These are phyloP conservation scores for Bryoerythrophyllum caledonicum DNA, from an alignment of 225 moss, liverwort and hornwort genomes.

Conservation along the genomic window DNA sequence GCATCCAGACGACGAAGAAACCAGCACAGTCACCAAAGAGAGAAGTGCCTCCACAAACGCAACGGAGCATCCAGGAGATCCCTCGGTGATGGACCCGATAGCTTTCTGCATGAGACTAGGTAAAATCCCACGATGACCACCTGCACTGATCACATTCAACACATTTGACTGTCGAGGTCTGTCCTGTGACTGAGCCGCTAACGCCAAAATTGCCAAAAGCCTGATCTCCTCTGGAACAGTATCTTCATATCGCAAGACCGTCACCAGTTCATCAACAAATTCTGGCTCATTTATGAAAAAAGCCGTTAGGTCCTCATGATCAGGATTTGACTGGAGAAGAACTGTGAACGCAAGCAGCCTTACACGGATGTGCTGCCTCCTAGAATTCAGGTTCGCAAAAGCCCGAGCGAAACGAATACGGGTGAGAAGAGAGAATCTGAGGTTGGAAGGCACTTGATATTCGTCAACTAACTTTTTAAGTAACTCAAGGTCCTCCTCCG, in stretches of 20 bases:
- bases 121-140: conserved; percentile 94
- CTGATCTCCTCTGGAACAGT: conserved; percentile 89
- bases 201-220: conserved; percentile 81
- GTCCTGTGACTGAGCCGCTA: conserved; percentile 95
- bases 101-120: conserved; percentile 98
- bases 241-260: conserved; percentile 82
- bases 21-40: conserved; percentile 85
- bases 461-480: conserved; percentile 79
- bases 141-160: conserved; percentile 94
- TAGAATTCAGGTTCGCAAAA: conserved; percentile 58
- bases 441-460: conserved; percentile 67
- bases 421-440: conserved; percentile 88
- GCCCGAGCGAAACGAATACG: conserved; percentile 94
- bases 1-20: conserved; percentile 94
- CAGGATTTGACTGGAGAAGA: conserved; percentile 95
- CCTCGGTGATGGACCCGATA: conserved; percentile 69
- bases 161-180: conserved; percentile 94
- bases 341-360: conserved; percentile 92
- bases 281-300: conserved; percentile 97
- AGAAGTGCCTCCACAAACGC: conserved; percentile 87
- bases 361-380: conserved; percentile 83
- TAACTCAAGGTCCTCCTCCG: conserved; percentile 75
- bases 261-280: conserved; percentile 92
- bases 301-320: conserved; percentile 88
- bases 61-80: conserved; percentile 64